A percentile compares a stretch with the other conserved stretches of the same genome.
These are phyloP conservation scores for Tylopilus sp. DNA, from an alignment of 768 basidiomycete species.

Conservation along the genomic window DNA sequence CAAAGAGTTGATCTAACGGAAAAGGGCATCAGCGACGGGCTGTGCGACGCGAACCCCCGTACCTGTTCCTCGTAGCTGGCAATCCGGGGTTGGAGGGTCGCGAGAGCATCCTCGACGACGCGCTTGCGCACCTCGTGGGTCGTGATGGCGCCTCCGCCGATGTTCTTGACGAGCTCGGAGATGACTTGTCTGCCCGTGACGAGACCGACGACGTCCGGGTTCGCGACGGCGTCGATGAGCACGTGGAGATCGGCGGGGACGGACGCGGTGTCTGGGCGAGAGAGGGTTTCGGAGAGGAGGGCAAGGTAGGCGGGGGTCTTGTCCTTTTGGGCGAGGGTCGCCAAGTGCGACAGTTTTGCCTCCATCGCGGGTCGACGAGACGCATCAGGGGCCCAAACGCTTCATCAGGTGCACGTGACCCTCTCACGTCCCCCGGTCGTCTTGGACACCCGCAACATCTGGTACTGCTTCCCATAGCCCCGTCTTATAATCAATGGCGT, in stretches of 20 bases:
- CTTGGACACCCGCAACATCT: conserved; percentile 15
- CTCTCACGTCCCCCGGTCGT: conserved; percentile 5
- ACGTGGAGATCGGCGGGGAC: conserved; percentile 58
- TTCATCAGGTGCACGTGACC: not conserved
- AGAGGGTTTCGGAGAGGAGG: conserved; percentile 64
- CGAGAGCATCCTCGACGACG: conserved; percentile 73
- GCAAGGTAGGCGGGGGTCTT: conserved; percentile 73
- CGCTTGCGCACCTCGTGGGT: conserved; percentile 59
- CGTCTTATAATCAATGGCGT: too few relatives aligned
- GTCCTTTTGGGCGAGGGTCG: conserved; percentile 75
- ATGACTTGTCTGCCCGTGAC: conserved; percentile 88
- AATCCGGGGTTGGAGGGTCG: conserved; percentile 68
- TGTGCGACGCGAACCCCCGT: not conserved
- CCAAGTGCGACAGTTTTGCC: conserved; percentile 57
- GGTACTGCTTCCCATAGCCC: not conserved
- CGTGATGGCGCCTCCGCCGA: conserved; percentile 54
- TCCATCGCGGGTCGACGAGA: conserved; percentile 42
- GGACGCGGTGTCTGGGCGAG: conserved; percentile 43
- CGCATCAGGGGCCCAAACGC: too few relatives aligned
- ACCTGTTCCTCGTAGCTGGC: conserved; percentile 97
- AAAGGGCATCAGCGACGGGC: conserved; percentile 5
- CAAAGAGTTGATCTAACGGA: conserved; percentile 68
- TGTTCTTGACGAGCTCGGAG: conserved; percentile 72
- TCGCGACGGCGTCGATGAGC: conserved; percentile 77
- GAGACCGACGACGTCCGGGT: conserved; percentile 76